Conservation (phyloP, 2,329 filamentous ascomycete genomes). For the Aspergillus jensenii region DNA sequence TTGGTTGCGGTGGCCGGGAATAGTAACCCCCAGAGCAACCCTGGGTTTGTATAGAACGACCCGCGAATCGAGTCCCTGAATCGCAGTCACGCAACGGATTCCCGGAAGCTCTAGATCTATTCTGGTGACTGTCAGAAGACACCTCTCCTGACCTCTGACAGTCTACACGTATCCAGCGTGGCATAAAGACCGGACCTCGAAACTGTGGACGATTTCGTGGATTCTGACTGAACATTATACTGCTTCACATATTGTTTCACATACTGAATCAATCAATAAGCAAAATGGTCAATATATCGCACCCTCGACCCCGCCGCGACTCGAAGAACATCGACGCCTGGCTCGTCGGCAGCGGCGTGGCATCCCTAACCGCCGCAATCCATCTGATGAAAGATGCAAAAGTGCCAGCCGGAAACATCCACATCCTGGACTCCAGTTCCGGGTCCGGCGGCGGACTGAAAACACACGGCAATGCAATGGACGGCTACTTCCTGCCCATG, state of each 20-base stretch:
- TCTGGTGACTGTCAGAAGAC: background rate
- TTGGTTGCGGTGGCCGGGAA: background rate
- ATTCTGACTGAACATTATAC: too few species aligned
- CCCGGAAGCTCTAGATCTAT: background rate
- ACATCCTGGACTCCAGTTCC: conserved; percentile 33
- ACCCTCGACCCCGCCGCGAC: conserved; percentile 1
- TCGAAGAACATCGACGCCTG: conserved; percentile 26
- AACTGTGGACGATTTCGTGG: too few species aligned
- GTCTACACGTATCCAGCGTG: background rate
- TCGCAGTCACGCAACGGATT: background rate
- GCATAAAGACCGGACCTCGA: background rate
- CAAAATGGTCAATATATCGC: background rate
- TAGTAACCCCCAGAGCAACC: background rate
- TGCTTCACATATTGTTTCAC: too few species aligned
- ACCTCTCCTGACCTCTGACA: background rate
- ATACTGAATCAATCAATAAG: background rate
- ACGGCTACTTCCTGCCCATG: conserved; percentile 37
- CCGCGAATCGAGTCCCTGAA: background rate
- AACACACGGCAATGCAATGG: conserved; percentile 24
- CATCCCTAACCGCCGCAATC: conserved; percentile 37
- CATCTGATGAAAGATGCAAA: conserved; percentile 38
- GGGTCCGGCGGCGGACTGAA: conserved; percentile 35
- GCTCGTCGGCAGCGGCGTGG: conserved; percentile 40
- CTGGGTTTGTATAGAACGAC: background rate
- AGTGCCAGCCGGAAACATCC: conserved; percentile 33